A percentile compares a stretch with the other conserved stretches of the same genome.
phyloP scores from a whole-genome alignment of 805 yeast genomes.

The Teunomyces cretensis region DNA sequence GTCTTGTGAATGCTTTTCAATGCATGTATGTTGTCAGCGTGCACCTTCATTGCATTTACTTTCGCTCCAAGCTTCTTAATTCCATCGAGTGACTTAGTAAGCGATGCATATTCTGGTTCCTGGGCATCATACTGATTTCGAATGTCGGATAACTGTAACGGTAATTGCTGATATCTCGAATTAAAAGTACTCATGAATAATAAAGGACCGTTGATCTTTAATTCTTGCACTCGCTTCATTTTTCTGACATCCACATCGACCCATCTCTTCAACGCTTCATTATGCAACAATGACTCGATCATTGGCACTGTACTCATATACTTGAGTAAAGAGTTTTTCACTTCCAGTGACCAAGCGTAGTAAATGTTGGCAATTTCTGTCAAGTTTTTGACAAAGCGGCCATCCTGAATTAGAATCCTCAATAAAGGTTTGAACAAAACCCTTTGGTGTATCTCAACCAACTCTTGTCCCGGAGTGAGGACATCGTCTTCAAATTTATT shows the following conservation, averaged over 20 bases:
- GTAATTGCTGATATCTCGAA: constrained; percentile 50
- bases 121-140: constrained; percentile 40
- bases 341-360: constrained; percentile 61
- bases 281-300: constrained; percentile 54
- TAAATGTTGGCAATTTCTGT: constrained; percentile 57
- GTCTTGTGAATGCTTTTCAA: constrained; percentile 53
- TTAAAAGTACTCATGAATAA: constrained; percentile 43
- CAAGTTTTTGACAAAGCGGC: constrained; percentile 59
- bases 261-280: constrained; percentile 60
- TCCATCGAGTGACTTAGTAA: constrained; percentile 53
- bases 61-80: constrained; percentile 54
- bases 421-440: constrained; percentile 58
- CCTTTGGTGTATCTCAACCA: constrained; percentile 55
- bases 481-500: constrained; percentile 61
- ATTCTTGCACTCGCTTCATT: constrained; percentile 48
- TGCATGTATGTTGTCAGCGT: constrained; percentile 58
- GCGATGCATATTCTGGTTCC: constrained; percentile 51
- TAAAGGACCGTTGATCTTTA: constrained; percentile 41
- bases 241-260: constrained; percentile 49
- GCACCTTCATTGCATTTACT: constrained; percentile 62
- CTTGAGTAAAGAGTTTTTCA: constrained; percentile 50
- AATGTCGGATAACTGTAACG: constrained; percentile 62
- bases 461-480: constrained; percentile 53
- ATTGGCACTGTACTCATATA: constrained; percentile 64
- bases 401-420: constrained; percentile 56